phyloP scores from a whole-genome alignment of 2,329 filamentous ascomycete species.

The Cordyceps fumosorosea region DNA sequence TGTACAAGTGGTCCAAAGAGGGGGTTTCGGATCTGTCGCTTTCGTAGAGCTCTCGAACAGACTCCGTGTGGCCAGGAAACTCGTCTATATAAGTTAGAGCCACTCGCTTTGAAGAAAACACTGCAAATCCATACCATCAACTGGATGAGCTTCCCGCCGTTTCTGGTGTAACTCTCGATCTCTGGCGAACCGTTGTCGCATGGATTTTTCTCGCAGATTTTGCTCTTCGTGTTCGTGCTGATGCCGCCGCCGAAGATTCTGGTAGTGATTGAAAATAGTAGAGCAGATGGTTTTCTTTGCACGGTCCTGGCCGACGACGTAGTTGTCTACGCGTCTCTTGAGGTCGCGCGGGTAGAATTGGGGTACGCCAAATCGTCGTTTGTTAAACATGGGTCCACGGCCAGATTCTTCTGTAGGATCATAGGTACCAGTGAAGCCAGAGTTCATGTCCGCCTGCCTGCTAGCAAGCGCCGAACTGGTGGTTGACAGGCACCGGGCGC shows the following conservation, averaged over 20 bases:
- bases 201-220: constrained; percentile 53
- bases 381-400: constrained; percentile 54
- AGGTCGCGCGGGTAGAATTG: constrained; percentile 62
- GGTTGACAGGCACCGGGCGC: constrained; percentile 21
- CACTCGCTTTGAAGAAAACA: too few species aligned
- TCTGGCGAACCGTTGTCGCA: constrained; percentile 63
- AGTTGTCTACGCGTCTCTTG: constrained; percentile 89
- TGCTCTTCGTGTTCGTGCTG: constrained; percentile 66
- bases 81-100: constrained; percentile 37
- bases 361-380: constrained; percentile 51
- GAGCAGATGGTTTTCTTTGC: constrained; percentile 91
- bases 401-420: constrained; percentile 47
- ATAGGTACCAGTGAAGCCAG: constrained; percentile 53
- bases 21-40: constrained; percentile 23
- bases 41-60: constrained; percentile 36
- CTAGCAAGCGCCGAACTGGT: constrained; percentile 22
- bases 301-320: constrained; percentile 90
- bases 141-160: constrained; percentile 58
- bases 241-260: constrained; percentile 71
- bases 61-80: constrained; percentile 45
- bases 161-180: constrained; percentile 55
- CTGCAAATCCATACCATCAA: constrained; percentile 58
- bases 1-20: constrained; percentile 38
- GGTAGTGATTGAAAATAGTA: constrained; percentile 95
- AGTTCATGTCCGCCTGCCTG: constrained; percentile 45